Percentiles rank a stretch among this genome's conserved stretches.
Evolutionary conservation across 805 yeast genomes (phyloP).

Genomic region (Metschnikowia orientalis): DNA sequence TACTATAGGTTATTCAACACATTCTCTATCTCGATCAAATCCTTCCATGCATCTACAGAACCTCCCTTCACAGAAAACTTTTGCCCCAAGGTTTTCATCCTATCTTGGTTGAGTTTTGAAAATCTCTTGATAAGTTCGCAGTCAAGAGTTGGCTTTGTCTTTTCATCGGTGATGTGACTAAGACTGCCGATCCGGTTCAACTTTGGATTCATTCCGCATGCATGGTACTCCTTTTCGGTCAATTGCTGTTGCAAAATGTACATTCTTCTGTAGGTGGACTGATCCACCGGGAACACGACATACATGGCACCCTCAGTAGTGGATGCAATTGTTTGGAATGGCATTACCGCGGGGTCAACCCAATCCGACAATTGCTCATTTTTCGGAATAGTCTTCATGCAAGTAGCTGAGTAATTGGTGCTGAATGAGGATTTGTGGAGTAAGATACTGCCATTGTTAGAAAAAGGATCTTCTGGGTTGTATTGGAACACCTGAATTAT

Average conservation of each 20-base stretch:
- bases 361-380: constrained; percentile 30
- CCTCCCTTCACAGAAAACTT: constrained; percentile 56
- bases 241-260: constrained; percentile 86
- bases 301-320: constrained; percentile 77
- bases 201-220: constrained; percentile 78
- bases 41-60: constrained; percentile 62
- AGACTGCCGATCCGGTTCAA: constrained; percentile 52
- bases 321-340: constrained; percentile 65
- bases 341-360: constrained; percentile 25
- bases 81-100: constrained; percentile 48
- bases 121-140: constrained; percentile 53
- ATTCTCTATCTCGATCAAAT: constrained; percentile 54
- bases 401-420: constrained; percentile 56
- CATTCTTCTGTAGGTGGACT: constrained; percentile 71
- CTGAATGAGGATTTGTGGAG: constrained; percentile 68
- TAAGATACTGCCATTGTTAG: constrained; percentile 74
- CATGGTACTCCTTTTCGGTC: constrained; percentile 67
- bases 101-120: constrained; percentile 52
- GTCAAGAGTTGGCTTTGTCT: constrained; percentile 63
- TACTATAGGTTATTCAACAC: constrained; percentile 25
- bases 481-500: constrained; percentile 72
- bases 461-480: constrained; percentile 87
- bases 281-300: constrained; percentile 69
- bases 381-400: constrained; percentile 45
- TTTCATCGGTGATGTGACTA: constrained; percentile 30